These are phyloP conservation scores for Athelia psychrophila DNA, from an alignment of 1,284 basidiomycete genomes.

Conservation along the genomic window DNA sequence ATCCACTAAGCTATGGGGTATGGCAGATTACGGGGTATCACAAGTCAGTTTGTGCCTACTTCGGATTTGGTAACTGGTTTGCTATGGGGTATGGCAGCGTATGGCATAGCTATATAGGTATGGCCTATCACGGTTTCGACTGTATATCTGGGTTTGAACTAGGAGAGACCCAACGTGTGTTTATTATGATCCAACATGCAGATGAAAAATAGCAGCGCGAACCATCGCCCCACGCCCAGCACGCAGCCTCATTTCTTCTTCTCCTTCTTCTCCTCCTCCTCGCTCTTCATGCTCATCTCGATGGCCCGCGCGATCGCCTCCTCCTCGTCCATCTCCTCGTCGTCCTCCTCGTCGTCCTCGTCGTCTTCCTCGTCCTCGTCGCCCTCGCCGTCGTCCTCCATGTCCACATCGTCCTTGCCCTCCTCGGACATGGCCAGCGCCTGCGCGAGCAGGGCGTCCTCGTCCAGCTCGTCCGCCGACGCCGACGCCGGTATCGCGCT, in stretches of 20 bases:
- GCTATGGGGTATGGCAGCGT: no score
- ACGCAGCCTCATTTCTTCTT: conserved; percentile 20
- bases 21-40: no score
- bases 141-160: no score
- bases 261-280: conserved; percentile 35
- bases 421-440: conserved; percentile 30
- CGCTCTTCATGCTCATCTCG: conserved; percentile 54
- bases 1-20: no score
- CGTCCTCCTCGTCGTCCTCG: conserved; percentile 41
- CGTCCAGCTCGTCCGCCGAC: conserved; percentile 36
- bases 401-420: conserved; percentile 18
- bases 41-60: no score
- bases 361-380: conserved; percentile 49
- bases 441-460: conserved; percentile 34
- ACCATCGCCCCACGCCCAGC: no score
- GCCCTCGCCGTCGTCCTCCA: conserved; percentile 31
- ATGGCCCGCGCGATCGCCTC: conserved; percentile 56
- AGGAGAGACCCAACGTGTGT: no score
- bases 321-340: conserved; percentile 53
- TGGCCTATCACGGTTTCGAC: no score
- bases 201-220: no score
- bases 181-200: no score
- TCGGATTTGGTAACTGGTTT: no score
- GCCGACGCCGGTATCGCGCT: conserved; percentile 19
- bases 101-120: no score